These are phyloP conservation scores for Paramecium biaurelia DNA, from an alignment of 73 alveolate species.

Conservation along the genomic window DNA sequence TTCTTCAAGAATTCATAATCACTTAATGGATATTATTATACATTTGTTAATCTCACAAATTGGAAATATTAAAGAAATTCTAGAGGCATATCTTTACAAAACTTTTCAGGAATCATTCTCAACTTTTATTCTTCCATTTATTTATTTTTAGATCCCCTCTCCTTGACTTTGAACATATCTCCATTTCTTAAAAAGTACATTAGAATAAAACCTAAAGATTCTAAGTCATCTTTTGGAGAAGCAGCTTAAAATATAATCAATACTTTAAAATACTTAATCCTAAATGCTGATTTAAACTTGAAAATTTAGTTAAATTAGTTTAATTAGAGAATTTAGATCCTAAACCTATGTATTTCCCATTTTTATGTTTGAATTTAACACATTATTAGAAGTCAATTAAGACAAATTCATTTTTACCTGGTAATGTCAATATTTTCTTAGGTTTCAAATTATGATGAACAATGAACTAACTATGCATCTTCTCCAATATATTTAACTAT, in stretches of 20 bases:
- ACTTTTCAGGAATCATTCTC: slow-evolving; percentile 56
- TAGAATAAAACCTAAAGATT: slow-evolving; percentile 53
- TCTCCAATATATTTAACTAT: slow-evolving; percentile 48
- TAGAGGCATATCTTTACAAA: slow-evolving; percentile 44
- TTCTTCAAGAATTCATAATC: slow-evolving; percentile 58
- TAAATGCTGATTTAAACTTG: slow-evolving; percentile 49
- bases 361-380: slow-evolving; percentile 52
- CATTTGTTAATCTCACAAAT: slow-evolving; percentile 35
- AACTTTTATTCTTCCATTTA: slow-evolving; percentile 54
- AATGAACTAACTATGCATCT: slow-evolving; percentile 41
- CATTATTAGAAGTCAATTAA: slow-evolving; percentile 46
- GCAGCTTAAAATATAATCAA: slow-evolving; percentile 17
- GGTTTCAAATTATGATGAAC: slow-evolving; percentile 61
- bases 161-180: slow-evolving; percentile 28
- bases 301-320: slow-evolving; percentile 15
- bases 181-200: slow-evolving; percentile 56
- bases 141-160: slow-evolving; percentile 6
- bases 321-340: background rate
- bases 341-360: slow-evolving; percentile 42
- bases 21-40: background rate
- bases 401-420: background rate
- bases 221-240: slow-evolving; percentile 58
- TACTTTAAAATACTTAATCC: slow-evolving; percentile 45
- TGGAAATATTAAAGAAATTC: slow-evolving; percentile 29
- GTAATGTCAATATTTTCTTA: slow-evolving; percentile 31